These are phyloP conservation scores for Oryza meridionalis DNA, from an alignment of 176 grass and related monocot genomes.

Conservation along the genomic window DNA sequence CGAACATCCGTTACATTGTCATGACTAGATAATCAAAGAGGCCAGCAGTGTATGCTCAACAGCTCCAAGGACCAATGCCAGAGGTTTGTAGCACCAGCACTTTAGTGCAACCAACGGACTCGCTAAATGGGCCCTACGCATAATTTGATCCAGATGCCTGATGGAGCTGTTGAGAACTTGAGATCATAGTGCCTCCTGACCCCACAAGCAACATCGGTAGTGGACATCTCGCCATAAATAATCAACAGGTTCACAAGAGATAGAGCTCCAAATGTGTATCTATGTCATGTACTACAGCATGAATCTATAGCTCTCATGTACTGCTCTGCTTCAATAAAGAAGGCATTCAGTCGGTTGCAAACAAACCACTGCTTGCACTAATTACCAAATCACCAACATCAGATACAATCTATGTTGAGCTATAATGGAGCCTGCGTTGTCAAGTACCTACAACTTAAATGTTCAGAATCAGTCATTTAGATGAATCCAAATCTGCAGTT, in stretches of 20 bases:
- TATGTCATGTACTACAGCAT: not conserved
- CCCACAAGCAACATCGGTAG: constrained; percentile 15
- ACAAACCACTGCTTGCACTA: not conserved
- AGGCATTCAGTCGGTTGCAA: not conserved
- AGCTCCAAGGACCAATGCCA: constrained; percentile 36
- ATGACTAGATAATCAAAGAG: not conserved
- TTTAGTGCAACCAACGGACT: constrained; percentile 49
- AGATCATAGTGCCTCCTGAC: constrained; percentile 37
- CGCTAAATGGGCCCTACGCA: constrained; percentile 27
- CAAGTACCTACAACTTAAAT: not conserved
- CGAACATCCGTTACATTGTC: not conserved
- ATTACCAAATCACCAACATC: not conserved
- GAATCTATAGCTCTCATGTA: not conserved
- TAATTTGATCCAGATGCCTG: constrained; percentile 43
- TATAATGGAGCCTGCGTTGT: not conserved
- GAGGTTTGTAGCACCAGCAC: constrained; percentile 19
- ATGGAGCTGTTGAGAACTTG: constrained; percentile 41
- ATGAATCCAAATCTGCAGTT: not conserved
- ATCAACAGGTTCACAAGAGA: not conserved
- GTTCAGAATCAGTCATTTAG: not conserved
- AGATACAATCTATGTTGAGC: constrained; percentile 12
- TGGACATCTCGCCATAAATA: constrained; percentile 33
- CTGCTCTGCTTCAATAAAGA: not conserved
- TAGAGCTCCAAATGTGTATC: constrained; percentile 10
- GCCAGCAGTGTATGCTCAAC: not conserved